Percentiles rank a stretch among this genome's conserved stretches.
These are phyloP conservation scores for Aspergillus conjunctus DNA, from an alignment of 495 filamentous ascomycete genomes.

Conservation along the genomic window DNA sequence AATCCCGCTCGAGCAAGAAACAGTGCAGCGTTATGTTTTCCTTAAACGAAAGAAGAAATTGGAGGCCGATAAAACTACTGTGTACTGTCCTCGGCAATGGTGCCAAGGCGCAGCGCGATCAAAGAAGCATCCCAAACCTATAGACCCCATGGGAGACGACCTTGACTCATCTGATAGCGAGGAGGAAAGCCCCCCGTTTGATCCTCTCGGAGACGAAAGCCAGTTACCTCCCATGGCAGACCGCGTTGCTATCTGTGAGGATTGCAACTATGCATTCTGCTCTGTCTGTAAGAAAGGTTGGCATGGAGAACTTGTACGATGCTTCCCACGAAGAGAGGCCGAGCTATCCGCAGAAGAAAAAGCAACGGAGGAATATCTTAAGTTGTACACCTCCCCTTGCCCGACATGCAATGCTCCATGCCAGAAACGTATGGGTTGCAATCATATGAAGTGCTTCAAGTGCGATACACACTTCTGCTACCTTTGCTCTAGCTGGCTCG, in stretches of 20 bases:
- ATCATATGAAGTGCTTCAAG: conserved; percentile 94
- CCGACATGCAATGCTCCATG: conserved; percentile 85
- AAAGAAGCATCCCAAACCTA: conserved; percentile 72
- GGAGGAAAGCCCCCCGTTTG: conserved; percentile 31
- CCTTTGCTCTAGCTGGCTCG: conserved; percentile 86
- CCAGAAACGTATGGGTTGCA: conserved; percentile 93
- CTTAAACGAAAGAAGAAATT: conserved; percentile 90
- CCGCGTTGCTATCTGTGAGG: conserved; percentile 79
- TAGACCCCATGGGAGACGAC: conserved; percentile 51
- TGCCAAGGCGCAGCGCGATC: conserved; percentile 89
- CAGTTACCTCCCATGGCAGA: conserved; percentile 54
- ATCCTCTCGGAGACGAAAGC: conserved; percentile 38
- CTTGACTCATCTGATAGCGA: conserved; percentile 52
- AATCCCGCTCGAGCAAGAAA: conserved; percentile 73
- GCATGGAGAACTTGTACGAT: conserved; percentile 81
- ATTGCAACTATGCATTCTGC: conserved; percentile 93
- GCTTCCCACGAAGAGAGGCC: conserved; percentile 58
- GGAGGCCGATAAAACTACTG: conserved; percentile 84
- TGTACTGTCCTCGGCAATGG: conserved; percentile 94
- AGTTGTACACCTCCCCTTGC: conserved; percentile 78
- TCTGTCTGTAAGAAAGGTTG: conserved; percentile 71
- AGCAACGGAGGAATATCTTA: conserved; percentile 79
- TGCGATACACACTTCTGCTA: conserved; percentile 96
- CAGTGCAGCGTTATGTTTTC: conserved; percentile 80
- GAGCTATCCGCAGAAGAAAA: conserved; percentile 81